phyloP scores from a whole-genome alignment of 805 yeast genomes.

The Spathaspora gorwiae region DNA sequence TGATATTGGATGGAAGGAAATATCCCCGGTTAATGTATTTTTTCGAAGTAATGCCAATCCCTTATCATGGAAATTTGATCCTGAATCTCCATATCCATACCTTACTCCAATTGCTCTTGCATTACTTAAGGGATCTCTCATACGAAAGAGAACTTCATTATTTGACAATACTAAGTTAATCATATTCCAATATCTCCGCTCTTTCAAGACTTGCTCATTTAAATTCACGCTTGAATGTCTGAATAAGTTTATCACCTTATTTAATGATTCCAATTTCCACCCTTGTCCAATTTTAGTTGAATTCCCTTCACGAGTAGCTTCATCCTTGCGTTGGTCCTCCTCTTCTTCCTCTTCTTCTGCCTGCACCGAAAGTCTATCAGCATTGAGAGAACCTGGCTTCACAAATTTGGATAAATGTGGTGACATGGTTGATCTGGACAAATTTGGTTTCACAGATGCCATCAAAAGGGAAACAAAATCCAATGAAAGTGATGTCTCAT shows the following conservation, averaged over 20 bases:
- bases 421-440: constrained; percentile 84
- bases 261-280: constrained; percentile 77
- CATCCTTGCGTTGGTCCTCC: constrained; percentile 14
- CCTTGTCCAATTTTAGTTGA: constrained; percentile 54
- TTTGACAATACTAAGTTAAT: constrained; percentile 43
- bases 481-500: constrained; percentile 82
- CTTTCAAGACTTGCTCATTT: constrained; percentile 52
- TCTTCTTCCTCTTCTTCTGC: constrained; percentile 15
- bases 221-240: constrained; percentile 49
- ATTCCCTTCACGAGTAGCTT: constrained; percentile 17
- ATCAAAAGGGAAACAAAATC: constrained; percentile 83
- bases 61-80: constrained; percentile 67
- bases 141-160: constrained; percentile 63
- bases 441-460: constrained; percentile 77
- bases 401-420: constrained; percentile 72
- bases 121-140: constrained; percentile 46
- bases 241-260: constrained; percentile 49
- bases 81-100: constrained; percentile 90
- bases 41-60: constrained; percentile 73
- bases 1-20: constrained; percentile 28
- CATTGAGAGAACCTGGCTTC: constrained; percentile 68
- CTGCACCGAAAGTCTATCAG: constrained; percentile 34
- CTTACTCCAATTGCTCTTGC: constrained; percentile 68
- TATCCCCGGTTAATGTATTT: constrained; percentile 29
- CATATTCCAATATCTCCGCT: constrained; percentile 62